Evolutionary conservation across 768 basidiomycete species (phyloP), one percentile per base, ranked within the genome.

Genomic region (Pulveroboletus sp.): DNA sequence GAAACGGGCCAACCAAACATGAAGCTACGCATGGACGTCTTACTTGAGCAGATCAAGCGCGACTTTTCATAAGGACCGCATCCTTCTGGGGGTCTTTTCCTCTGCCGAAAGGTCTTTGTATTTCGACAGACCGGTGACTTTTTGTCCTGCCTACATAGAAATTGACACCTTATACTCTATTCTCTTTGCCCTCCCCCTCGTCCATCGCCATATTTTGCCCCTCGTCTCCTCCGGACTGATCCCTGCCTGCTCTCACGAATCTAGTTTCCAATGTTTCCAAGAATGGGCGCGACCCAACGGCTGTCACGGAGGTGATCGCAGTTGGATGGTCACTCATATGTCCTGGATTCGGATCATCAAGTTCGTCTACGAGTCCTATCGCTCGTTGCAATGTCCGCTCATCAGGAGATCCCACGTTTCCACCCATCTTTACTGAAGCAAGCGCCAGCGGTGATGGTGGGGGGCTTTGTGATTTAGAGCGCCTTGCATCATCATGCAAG

Each of bases 41-140:
- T 95, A 76, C 76, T 95, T 50, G 89, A 91, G 66, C 84, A 86
- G 69, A 93, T 95, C 57, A 86, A 89, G 66, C 78, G 77, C 42
- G 77, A 84, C 59, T 64, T 69, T 35, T 61, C 69, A 47, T 81
- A 64, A 65, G 40, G 31, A 50, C 47, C 33, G 10, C 28, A 21
- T 21, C 21, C 21, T 46, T 21, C 17, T n/a, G 52, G 49, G 26
- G 10, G 60, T 49, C 27, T 27, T 37, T 39, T 50, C 9, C 21
- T 37, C 40, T 8, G 3, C 27, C 43, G 17, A 14, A 39, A 26
- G 17, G 15, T 11, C 39, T 32, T 36, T 2, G 30, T n/a, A 17
- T 35, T 14, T 48, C 28, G 30, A 64, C 37, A 33, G 36, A 26
- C 31, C 26, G 6, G 10, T 27, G 32, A 33, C 39, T 47, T 47